These are phyloP conservation scores for Candida albicans DNA, from an alignment of 1,139 yeast species.

Conservation along the genomic window DNA sequence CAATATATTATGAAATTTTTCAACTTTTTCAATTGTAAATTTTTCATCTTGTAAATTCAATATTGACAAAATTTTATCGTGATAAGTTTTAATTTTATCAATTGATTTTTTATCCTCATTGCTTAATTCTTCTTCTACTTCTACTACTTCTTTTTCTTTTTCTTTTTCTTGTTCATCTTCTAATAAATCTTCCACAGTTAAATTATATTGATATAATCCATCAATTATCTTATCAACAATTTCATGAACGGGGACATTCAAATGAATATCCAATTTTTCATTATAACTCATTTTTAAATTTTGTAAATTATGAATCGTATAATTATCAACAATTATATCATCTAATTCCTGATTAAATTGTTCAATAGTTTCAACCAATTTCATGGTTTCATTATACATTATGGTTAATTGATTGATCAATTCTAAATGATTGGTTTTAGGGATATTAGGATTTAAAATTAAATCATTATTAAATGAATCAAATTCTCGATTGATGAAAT, in stretches of 20 bases:
- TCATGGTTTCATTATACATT: conserved; percentile 10
- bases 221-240: conserved; percentile 13
- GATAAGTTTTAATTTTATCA: conserved; percentile 11
- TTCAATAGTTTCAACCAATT: conserved; percentile 3
- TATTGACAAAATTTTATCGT: conserved; percentile 12
- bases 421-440: conserved; percentile 6
- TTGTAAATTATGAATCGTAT: conserved; percentile 9
- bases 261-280: conserved; percentile 10
- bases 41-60: conserved; percentile 11
- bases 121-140: not conserved
- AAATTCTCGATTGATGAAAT: conserved; percentile 15
- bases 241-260: conserved; percentile 12
- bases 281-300: conserved; percentile 10
- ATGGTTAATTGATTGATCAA: conserved; percentile 9
- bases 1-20: conserved; percentile 12
- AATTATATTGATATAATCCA: conserved; percentile 15
- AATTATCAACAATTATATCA: conserved; percentile 5
- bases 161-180: conserved; percentile 1
- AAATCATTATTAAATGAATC: conserved; percentile 9
- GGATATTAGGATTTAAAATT: conserved; percentile 14
- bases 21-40: conserved; percentile 11
- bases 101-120: not conserved
- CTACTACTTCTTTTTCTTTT: not conserved
- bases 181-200: conserved; percentile 13
- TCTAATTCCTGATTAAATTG: not conserved